Base-by-base conservation (phyloP, 257 asterid genomes). In the Solanum lycopersicoides region DNA sequence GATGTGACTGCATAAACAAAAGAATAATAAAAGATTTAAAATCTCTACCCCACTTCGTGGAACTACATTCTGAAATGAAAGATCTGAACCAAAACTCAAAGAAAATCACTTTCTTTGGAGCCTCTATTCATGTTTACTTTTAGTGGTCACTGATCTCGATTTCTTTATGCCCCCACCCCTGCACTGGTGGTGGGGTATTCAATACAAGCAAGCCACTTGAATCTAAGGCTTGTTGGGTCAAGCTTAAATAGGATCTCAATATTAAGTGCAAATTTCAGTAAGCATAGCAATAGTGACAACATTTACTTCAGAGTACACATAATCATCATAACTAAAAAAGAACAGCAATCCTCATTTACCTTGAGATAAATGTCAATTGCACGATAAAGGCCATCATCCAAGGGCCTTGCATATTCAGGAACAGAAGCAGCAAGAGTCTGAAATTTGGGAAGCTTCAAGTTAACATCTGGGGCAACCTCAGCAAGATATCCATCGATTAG, bases 341-440 rank as follows among this genome's bases (percentile, higher is more conserved):
- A 35, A 12, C 2, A 47, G 66, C 87, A 30, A 79, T 21, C 47
- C 73, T 10, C 79, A 42, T 12, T 88, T 90, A 96, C 99, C 99
- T 97, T 97, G 63, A 97, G 93, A 90, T 94, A 97, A 88, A 95
- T 94, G 90, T 97, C 99, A 35, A 95, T 92, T 41, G 99, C 98
- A 68, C 99, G 98, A 89, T 97, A 97, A 89, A 97, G 98, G 30
- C 99, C 98, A 50, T 97, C 99, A 86, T 97, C 99, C 89, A 97
- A 91, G 47, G 98, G 98, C 88, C 99, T 93, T 5, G 98, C 98
- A 35, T 95, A 95, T 87, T 97, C 99, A 1, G 99, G 99, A 50
- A 97, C 95, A 82, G 94, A 94, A 82, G 96, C 97, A 83, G 98
- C 98, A 86, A 97, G 95, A 85, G 96, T 86, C 89, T 93, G 97